Evolutionary conservation across 225 moss, liverwort and hornwort genomes (phyloP), one percentile per base, ranked within the genome.

Genomic region (Sphagnum contortum): DNA sequence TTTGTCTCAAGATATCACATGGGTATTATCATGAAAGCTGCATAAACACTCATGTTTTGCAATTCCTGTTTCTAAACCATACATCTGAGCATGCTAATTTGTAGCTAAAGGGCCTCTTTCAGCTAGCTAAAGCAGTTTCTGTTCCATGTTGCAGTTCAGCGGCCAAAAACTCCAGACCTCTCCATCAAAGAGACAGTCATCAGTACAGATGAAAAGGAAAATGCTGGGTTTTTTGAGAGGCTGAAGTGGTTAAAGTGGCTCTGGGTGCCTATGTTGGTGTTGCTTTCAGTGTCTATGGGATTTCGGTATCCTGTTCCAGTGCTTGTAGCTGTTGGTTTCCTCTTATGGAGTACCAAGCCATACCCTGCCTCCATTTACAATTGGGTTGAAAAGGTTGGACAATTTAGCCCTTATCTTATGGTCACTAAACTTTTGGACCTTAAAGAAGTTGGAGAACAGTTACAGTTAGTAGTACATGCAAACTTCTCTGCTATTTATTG

Each of bases 261-360:
- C 29, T 88, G 80, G 89, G 69, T 89, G 67, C 91, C 91, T 48
- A 75, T 82, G 44, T 70, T 91, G 63, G 77, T 77, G 58, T 57
- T 86, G 9, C 68, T 84, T 71, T 89, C 91, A 49, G 79, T 91
- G 60, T 72, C 85, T 48, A 73, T 88, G 67, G 88, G 89, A 50
- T 91, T 82, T 76, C 77, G 80, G 48, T 85, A 88, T 64, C 94
- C 89, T 56, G 52, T 74, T 13, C 86, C 89, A 45, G 66, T 91
- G 48, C 64, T 86, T 70, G 73, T 83, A 50, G 77, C 81, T 66
- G 68, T 91, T 62, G 62, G 80, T 60, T 72, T 91, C 55, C 85
- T 95, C 53, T 66, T 95, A 75, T 95, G 91, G 89, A 86, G 80
- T 72, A 89, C 91, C 8, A 95, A 91, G 69, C 94, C 91, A 3